Conservation (phyloP, 495 filamentous ascomycete species). For the Darksidea phi region DNA sequence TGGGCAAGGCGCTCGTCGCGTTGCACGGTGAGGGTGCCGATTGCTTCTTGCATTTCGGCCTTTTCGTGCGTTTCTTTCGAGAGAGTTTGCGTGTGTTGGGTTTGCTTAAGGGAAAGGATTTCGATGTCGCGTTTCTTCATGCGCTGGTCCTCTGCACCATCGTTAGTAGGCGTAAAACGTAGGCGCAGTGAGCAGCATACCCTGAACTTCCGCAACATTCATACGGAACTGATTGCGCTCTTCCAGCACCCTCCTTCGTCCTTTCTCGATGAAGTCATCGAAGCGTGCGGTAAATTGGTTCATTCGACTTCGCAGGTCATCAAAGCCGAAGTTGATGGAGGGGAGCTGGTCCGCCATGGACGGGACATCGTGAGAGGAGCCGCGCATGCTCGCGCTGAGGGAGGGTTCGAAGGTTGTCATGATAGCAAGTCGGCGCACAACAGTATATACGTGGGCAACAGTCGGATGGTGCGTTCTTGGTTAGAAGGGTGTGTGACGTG, state of each 20-base stretch:
- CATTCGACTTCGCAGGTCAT: constrained; percentile 93
- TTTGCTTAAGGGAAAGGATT: constrained; percentile 72
- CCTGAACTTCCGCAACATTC: constrained; percentile 84
- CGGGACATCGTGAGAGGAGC: constrained; percentile 57
- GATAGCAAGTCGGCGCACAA: constrained; percentile 12
- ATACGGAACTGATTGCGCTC: constrained; percentile 92
- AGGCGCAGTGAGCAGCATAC: constrained; percentile 49
- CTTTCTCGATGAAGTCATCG: constrained; percentile 89
- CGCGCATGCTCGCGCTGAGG: constrained; percentile 70
- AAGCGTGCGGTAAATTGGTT: constrained; percentile 86
- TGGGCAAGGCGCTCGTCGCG: constrained; percentile 71
- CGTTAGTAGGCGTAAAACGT: background rate
- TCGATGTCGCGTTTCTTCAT: constrained; percentile 87
- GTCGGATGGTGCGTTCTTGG: background rate
- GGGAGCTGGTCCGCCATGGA: constrained; percentile 81
- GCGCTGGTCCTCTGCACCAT: constrained; percentile 73
- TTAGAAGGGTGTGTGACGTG: constrained; percentile 20
- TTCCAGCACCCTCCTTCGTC: constrained; percentile 81
- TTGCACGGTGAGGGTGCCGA: constrained; percentile 69
- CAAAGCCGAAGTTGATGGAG: constrained; percentile 92
- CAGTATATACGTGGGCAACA: background rate
- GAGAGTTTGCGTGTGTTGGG: constrained; percentile 74
- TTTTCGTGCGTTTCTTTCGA: constrained; percentile 85
- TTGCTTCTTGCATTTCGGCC: constrained; percentile 79
- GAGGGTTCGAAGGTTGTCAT: constrained; percentile 80